phyloP scores from a whole-genome alignment of 2,329 filamentous ascomycete species.

The Didymella pomorum region DNA sequence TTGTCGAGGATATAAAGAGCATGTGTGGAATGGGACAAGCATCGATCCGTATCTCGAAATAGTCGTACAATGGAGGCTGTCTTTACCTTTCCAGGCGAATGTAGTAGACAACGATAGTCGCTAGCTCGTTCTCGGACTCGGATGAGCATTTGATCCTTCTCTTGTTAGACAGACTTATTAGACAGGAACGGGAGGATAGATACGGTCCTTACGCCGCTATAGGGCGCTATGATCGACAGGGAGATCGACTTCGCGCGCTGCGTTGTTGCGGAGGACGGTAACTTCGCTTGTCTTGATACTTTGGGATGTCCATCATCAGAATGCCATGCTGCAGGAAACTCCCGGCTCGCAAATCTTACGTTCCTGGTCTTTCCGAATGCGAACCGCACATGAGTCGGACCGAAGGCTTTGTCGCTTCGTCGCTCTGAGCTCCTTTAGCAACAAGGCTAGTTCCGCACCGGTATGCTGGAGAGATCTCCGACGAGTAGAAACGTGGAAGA shows the following conservation, averaged over 20 bases:
- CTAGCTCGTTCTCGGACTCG: not conserved
- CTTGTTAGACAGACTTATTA: not conserved
- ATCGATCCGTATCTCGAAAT: not conserved
- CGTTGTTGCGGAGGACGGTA: not conserved
- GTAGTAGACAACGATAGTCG: not conserved
- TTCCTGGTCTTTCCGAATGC: slow-evolving; percentile 1
- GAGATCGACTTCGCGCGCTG: slow-evolving; percentile 8
- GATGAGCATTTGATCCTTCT: not conserved
- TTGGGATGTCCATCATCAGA: slow-evolving; percentile 2
- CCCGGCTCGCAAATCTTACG: not conserved
- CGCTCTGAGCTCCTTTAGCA: not conserved
- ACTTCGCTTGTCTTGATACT: not conserved
- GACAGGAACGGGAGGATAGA: not conserved
- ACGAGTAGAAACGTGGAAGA: not conserved
- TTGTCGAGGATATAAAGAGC: not conserved
- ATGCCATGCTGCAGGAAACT: not conserved
- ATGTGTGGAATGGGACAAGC: not conserved
- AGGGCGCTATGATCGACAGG: slow-evolving; percentile 12
- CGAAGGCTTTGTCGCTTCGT: not conserved
- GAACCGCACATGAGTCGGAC: slow-evolving; percentile 3
- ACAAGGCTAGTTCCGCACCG: not conserved
- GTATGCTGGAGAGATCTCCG: slow-evolving; percentile 6
- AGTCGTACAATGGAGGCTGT: not conserved
- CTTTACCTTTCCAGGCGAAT: not conserved
- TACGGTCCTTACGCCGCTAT: slow-evolving; percentile 1